phyloP scores from a whole-genome alignment of 2,329 filamentous ascomycete genomes.

The Coniella lustricola region DNA sequence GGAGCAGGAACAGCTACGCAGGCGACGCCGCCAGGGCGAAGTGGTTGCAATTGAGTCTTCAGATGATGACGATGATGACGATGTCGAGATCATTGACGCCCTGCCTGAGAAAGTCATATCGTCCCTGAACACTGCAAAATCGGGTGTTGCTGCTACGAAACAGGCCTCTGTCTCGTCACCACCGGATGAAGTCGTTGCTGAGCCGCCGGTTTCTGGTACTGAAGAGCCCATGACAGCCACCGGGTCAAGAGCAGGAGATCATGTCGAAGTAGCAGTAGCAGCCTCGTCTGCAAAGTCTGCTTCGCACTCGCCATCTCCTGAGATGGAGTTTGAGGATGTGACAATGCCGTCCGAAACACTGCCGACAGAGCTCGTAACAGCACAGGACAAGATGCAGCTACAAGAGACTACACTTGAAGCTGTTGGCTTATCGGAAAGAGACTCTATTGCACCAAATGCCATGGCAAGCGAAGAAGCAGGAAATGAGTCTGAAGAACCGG shows the following conservation, averaged over 20 bases:
- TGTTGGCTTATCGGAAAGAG: conserved; percentile 20
- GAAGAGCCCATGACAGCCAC: background rate
- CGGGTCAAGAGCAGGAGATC: background rate
- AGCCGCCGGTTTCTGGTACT: background rate
- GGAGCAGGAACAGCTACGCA: conserved; percentile 46
- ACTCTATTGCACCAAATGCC: conserved; percentile 3
- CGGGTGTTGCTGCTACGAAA: background rate
- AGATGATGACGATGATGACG: conserved; percentile 45
- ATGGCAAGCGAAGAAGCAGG: conserved; percentile 22
- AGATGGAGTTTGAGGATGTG: conserved; percentile 33
- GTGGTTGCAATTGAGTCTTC: conserved; percentile 59
- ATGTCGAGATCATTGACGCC: conserved; percentile 50
- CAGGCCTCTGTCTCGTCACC: conserved; percentile 18
- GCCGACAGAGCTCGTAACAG: conserved; percentile 9
- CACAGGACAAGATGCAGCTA: conserved; percentile 21
- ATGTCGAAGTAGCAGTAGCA: background rate
- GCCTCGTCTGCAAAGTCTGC: background rate
- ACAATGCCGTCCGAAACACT: conserved; percentile 14
- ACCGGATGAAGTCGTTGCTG: conserved; percentile 19
- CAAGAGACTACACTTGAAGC: conserved; percentile 26
- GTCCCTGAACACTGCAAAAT: background rate
- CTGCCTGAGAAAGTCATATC: conserved; percentile 18
- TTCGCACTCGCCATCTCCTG: conserved; percentile 19
- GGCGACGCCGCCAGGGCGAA: conserved; percentile 36
- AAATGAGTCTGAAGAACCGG: conserved; percentile 17